Evolutionary conservation across 202 grass and related monocot species (phyloP), one percentile per base, ranked within the genome.

Genomic region (Schoenoplectus tabernaemontani): DNA sequence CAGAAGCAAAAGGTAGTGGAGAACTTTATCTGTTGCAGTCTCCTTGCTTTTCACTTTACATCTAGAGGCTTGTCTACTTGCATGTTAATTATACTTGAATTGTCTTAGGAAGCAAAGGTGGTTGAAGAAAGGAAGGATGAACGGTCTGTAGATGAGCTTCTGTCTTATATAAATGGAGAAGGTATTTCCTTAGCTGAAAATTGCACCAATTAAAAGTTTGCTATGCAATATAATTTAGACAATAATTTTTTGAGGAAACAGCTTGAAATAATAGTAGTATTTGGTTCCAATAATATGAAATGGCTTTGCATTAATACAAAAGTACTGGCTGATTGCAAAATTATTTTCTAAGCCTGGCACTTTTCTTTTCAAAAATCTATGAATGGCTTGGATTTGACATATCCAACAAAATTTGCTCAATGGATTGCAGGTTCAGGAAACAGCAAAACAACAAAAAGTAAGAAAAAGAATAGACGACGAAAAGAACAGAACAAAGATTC

Each of bases 101-200:
- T 87, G 38, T 92, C 85, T 53, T 86, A 99, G 96, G 88, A 96
- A 86, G 83, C 83, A 64, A 84, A 92, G 79, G 87, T 88, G 76
- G 77, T 95, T 71, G 85, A 93, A 81, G 90, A 91, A 75, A 82
- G 81, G 63, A 96, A 87, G 64, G 96, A 99, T 85, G 96, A 99
- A 67, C 80, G 96, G 56, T 99, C 96, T 26, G 89, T 99, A 86
- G 96, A 99, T 89, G 96, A 99, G 84, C 81, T 99, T 83, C 62
- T 99, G 57, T 96, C 92, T 89, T 99, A 91, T 87, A 99, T 99
- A 85, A 99, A 99, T 91, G 96, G 96, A 34, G 88, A 90, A 93
- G 96, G 96, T 99, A 92, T 82, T 13, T 75, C 28, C 26, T 74
- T 75, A 54, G 47, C 44, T 54, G 26, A 75, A 84, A 85, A 47